Conservation (phyloP, 1,139 yeast genomes). For the Geotrichum restrictum region DNA sequence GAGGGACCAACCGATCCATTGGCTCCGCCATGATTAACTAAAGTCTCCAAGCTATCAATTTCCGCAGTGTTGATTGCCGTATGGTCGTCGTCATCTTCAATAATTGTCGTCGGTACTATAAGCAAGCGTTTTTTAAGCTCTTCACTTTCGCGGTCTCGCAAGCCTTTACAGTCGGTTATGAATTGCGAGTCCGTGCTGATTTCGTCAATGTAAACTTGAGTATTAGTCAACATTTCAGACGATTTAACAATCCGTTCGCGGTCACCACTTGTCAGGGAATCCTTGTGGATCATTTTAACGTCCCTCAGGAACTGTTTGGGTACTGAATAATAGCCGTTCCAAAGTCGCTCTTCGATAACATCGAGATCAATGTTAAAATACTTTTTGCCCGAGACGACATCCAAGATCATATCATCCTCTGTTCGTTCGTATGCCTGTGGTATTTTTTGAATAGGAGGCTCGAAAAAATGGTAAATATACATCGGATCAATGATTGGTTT, state of each 20-base stretch:
- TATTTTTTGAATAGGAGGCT: constrained; percentile 40
- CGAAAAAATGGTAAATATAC: constrained; percentile 70
- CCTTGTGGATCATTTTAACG: constrained; percentile 76
- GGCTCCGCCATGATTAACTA: not conserved
- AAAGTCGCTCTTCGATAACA: constrained; percentile 85
- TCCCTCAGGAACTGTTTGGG: constrained; percentile 87
- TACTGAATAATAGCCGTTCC: constrained; percentile 95
- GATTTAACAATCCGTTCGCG: constrained; percentile 84
- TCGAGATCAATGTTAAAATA: constrained; percentile 90
- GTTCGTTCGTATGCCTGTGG: constrained; percentile 50
- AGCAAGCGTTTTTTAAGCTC: constrained; percentile 13
- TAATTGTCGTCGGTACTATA: not conserved
- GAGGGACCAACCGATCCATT: not conserved
- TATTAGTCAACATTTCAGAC: constrained; percentile 93
- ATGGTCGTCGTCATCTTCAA: not conserved
- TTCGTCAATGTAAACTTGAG: constrained; percentile 93
- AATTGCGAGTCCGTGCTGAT: constrained; percentile 63
- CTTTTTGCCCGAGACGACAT: constrained; percentile 65
- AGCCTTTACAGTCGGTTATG: constrained; percentile 67
- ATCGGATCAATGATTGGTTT: constrained; percentile 86
- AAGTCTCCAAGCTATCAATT: constrained; percentile 17
- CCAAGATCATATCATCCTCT: constrained; percentile 75
- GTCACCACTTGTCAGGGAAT: constrained; percentile 70
- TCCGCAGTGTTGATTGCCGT: not conserved
- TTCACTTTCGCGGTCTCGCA: constrained; percentile 60